Conservation (phyloP, 176 grass and related monocot genomes). For the Oryza nivara region DNA sequence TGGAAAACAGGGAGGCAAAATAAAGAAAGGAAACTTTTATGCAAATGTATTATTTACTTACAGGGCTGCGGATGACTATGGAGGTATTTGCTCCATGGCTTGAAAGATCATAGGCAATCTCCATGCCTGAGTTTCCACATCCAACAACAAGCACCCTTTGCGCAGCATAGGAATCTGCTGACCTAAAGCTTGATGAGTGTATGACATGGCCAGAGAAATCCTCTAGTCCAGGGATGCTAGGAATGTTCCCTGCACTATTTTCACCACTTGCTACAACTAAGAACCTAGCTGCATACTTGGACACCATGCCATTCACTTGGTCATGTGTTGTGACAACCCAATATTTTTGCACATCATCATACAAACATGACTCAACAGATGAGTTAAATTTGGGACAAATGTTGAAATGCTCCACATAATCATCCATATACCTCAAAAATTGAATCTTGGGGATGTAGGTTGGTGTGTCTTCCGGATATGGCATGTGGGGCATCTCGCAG, state of each 20-base stretch:
- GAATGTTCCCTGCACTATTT: slow-evolving; percentile 47
- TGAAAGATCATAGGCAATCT: slow-evolving; percentile 74
- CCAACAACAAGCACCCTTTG: slow-evolving; percentile 69
- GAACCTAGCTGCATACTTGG: slow-evolving; percentile 47
- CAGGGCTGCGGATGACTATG: slow-evolving; percentile 51
- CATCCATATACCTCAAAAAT: slow-evolving; percentile 64
- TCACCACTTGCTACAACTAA: slow-evolving; percentile 71
- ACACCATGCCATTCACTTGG: not conserved
- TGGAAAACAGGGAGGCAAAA: not conserved
- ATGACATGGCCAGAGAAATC: slow-evolving; percentile 54
- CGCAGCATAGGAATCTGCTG: slow-evolving; percentile 9
- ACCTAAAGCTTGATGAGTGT: slow-evolving; percentile 64
- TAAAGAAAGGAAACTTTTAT: not conserved
- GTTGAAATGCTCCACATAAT: slow-evolving; percentile 44
- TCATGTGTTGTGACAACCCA: slow-evolving; percentile 49
- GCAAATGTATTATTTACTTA: slow-evolving; percentile 1
- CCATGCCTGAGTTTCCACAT: slow-evolving; percentile 76
- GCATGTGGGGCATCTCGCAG: slow-evolving; percentile 62
- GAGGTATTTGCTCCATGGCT: slow-evolving; percentile 48
- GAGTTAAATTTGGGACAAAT: slow-evolving; percentile 34
- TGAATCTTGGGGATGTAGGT: slow-evolving; percentile 51
- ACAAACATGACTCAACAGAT: slow-evolving; percentile 45
- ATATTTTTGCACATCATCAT: slow-evolving; percentile 17
- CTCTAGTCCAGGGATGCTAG: slow-evolving; percentile 39
- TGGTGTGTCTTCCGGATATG: slow-evolving; percentile 29